Evolutionary conservation across 2,329 filamentous ascomycete genomes (phyloP).

Genomic region (Torrubiella hemipterigena): DNA sequence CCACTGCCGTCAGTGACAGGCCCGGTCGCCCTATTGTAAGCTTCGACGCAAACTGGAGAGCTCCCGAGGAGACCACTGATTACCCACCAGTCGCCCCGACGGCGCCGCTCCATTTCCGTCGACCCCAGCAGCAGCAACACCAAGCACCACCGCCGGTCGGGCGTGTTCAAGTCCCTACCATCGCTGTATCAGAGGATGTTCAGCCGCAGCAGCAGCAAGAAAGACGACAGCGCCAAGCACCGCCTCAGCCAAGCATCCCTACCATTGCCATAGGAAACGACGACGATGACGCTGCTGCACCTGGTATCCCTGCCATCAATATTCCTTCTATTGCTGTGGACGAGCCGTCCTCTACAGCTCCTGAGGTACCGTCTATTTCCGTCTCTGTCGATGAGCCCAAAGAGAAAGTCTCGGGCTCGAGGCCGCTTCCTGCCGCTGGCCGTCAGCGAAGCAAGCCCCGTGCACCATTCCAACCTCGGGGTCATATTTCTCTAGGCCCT

Average conservation of each 20-base stretch:
- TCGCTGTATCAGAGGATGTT: slow-evolving; percentile 40
- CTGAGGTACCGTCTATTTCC: slow-evolving; percentile 30
- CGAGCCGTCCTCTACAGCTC: slow-evolving; percentile 9
- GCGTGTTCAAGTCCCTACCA: slow-evolving; percentile 40
- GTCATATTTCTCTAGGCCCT: slow-evolving; percentile 49
- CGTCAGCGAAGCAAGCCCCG: slow-evolving; percentile 18
- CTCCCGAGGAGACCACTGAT: slow-evolving; percentile 59
- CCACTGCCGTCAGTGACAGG: slow-evolving; percentile 81
- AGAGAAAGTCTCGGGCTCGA: slow-evolving; percentile 14
- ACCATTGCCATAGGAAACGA: slow-evolving; percentile 23
- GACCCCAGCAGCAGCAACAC: slow-evolving; percentile 16
- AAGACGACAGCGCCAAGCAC: slow-evolving; percentile 15
- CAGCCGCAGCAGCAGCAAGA: slow-evolving; percentile 16
- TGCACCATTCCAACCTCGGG: slow-evolving; percentile 27
- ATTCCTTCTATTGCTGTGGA: slow-evolving; percentile 38
- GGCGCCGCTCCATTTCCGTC: slow-evolving; percentile 15
- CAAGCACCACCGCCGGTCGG: no score
- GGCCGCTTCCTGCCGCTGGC: slow-evolving; percentile 37
- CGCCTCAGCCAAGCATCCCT: slow-evolving; percentile 18
- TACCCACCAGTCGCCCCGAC: slow-evolving; percentile 28
- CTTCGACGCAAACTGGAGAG: slow-evolving; percentile 78
- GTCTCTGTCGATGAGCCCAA: slow-evolving; percentile 25
- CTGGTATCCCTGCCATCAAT: slow-evolving; percentile 24
- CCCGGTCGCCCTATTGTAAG: slow-evolving; percentile 92
- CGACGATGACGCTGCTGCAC: slow-evolving; percentile 11